These are phyloP conservation scores for Groenewaldozyma salmanticensis DNA, from an alignment of 805 yeast genomes.

Conservation along the genomic window DNA sequence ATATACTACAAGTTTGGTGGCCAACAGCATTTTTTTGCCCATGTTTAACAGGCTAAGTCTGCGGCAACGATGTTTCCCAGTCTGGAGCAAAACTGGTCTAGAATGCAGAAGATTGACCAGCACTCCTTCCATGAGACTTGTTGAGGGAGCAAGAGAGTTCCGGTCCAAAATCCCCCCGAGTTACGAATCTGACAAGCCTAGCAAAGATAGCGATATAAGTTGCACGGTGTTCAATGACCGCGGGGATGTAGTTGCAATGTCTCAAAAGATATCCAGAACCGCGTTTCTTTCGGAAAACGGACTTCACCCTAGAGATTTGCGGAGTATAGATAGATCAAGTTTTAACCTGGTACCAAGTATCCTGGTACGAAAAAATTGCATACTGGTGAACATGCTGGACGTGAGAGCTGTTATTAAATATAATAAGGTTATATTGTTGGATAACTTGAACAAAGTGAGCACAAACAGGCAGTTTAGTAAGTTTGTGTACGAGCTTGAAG, in stretches of 20 bases:
- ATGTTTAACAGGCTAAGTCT: too few relatives aligned
- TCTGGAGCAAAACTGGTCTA: too few relatives aligned
- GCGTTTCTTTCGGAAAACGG: constrained; percentile 53
- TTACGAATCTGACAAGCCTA: background rate
- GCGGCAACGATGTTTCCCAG: too few relatives aligned
- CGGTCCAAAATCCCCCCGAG: constrained; percentile 4
- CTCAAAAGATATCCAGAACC: constrained; percentile 46
- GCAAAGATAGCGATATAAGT: constrained; percentile 16
- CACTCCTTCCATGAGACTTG: too few relatives aligned
- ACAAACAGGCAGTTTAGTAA: constrained; percentile 56
- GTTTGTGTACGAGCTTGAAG: constrained; percentile 75
- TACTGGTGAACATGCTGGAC: constrained; percentile 51
- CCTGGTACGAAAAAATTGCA: constrained; percentile 47
- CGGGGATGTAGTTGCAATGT: constrained; percentile 52
- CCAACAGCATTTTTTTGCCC: too few relatives aligned
- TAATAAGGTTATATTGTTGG: constrained; percentile 53
- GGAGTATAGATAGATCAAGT: constrained; percentile 66
- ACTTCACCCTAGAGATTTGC: constrained; percentile 73
- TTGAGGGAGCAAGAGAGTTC: constrained; percentile 1
- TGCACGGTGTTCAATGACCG: constrained; percentile 50
- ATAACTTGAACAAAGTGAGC: constrained; percentile 38
- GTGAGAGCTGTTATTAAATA: constrained; percentile 51
- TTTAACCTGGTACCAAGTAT: constrained; percentile 59
- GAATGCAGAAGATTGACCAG: too few relatives aligned
- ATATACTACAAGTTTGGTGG: too few relatives aligned